These are phyloP conservation scores for Stylosanthes scabra DNA, from an alignment of 331 rosid species.

Conservation along the genomic window DNA sequence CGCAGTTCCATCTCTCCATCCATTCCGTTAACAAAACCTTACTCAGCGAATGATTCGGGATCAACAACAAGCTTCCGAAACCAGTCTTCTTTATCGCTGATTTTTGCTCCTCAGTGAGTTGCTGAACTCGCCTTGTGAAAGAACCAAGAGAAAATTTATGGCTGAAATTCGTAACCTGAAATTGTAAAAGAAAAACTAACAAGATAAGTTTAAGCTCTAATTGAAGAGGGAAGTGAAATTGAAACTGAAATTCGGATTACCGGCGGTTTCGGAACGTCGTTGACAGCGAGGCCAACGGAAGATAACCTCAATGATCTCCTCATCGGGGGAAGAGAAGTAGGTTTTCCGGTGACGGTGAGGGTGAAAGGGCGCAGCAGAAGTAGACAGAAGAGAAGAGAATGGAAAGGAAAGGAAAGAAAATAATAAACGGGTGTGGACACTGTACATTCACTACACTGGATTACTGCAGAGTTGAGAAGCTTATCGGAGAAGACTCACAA, in stretches of 20 bases:
- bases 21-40: conserved; percentile 43
- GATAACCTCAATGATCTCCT: conserved; percentile 34
- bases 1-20: conserved; percentile 52
- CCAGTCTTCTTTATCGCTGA: conserved; percentile 35
- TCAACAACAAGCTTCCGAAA: conserved; percentile 43
- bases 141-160: conserved; percentile 44
- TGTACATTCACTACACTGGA: background rate
- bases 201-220: background rate
- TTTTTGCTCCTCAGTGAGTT: conserved; percentile 45
- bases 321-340: background rate
- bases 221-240: background rate
- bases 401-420: background rate
- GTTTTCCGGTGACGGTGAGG: background rate
- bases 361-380: background rate
- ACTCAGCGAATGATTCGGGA: conserved; percentile 47
- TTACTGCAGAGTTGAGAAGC: conserved; percentile 6
- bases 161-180: conserved; percentile 40
- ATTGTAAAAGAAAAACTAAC: background rate
- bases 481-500: conserved; percentile 14
- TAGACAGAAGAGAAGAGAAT: background rate
- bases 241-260: conserved; percentile 6
- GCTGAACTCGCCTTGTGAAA: conserved; percentile 41
- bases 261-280: conserved; percentile 18
- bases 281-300: background rate
- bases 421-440: too few relatives aligned